Percentiles rank a stretch among this genome's conserved stretches.
Conservation (phyloP, 352 stramenopile genomes). For the Hyaloperonospora arabidopsidis region DNA sequence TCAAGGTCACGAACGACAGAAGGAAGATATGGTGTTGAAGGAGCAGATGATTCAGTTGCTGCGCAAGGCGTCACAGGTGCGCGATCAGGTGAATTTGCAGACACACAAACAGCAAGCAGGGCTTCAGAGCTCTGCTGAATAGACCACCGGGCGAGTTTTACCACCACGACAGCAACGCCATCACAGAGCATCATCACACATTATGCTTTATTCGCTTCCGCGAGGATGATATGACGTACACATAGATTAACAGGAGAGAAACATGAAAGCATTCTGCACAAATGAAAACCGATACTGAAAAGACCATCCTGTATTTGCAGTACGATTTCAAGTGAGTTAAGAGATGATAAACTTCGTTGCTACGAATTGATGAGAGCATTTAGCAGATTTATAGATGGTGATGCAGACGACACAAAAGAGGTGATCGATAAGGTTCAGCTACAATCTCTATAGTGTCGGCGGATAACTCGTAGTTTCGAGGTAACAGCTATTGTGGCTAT, state of each 20-base stretch:
- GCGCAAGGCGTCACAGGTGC: conserved; percentile 74
- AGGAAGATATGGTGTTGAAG: conserved; percentile 69
- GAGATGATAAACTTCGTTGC: too few species aligned
- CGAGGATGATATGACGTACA: conserved; percentile 17
- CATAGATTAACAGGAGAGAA: conserved; percentile 12
- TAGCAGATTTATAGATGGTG: too few species aligned
- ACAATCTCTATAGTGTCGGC: too few species aligned
- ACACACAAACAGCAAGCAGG: conserved; percentile 52
- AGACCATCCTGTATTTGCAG: too few species aligned
- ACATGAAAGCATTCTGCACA: conserved; percentile 8
- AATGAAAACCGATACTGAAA: too few species aligned
- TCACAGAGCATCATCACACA: conserved; percentile 14
- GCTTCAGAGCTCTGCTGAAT: conserved; percentile 68
- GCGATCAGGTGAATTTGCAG: conserved; percentile 60
- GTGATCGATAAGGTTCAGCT: too few species aligned
- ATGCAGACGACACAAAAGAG: too few species aligned
- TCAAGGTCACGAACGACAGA: conserved; percentile 30
- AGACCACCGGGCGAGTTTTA: conserved; percentile 16
- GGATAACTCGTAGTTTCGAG: too few species aligned
- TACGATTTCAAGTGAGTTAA: too few species aligned
- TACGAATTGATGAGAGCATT: too few species aligned
- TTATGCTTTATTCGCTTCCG: conserved; percentile 15
- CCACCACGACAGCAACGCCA: conserved; percentile 7
- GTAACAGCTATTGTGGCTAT: too few species aligned
- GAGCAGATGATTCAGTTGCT: conserved; percentile 84